These are phyloP conservation scores for Cantharellus cinnabarinus DNA, from an alignment of 768 basidiomycete species.

Conservation along the genomic window DNA sequence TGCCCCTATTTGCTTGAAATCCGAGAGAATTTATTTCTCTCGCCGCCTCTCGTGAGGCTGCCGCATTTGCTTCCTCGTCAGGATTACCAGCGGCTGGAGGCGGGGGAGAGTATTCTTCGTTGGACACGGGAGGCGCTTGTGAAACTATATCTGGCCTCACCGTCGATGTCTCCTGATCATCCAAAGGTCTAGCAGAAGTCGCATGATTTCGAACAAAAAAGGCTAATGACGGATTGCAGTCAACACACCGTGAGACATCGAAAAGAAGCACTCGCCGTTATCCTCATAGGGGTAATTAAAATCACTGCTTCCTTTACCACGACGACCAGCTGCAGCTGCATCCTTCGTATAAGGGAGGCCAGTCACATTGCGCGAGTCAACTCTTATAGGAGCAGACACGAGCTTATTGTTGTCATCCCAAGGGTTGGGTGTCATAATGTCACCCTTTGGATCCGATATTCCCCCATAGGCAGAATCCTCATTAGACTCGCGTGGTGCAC, in stretches of 20 bases:
- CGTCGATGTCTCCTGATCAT: neutral
- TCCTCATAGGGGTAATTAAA: neutral
- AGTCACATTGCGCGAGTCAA: neutral
- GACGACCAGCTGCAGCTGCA: neutral
- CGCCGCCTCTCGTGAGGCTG: constrained; percentile 5
- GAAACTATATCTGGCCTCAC: neutral
- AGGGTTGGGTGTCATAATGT: too few species aligned
- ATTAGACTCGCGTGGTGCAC: neutral
- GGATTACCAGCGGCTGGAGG: neutral
- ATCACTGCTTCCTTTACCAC: neutral
- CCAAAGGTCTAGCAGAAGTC: neutral
- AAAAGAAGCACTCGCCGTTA: neutral
- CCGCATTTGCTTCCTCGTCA: constrained; percentile 4
- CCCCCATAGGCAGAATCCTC: neutral
- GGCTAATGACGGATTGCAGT: neutral
- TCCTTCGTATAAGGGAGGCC: neutral
- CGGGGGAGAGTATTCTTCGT: neutral
- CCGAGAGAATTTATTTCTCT: constrained; percentile 5
- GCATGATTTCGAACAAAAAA: neutral
- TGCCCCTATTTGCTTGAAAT: neutral
- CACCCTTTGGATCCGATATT: too few species aligned
- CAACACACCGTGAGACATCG: neutral
- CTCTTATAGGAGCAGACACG: neutral
- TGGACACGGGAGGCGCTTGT: neutral
- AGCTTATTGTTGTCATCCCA: too few species aligned